Percentiles rank a stretch among this genome's conserved stretches.
Conservation (phyloP, 179 eudicot species). For the Patellifolia procumbens region DNA sequence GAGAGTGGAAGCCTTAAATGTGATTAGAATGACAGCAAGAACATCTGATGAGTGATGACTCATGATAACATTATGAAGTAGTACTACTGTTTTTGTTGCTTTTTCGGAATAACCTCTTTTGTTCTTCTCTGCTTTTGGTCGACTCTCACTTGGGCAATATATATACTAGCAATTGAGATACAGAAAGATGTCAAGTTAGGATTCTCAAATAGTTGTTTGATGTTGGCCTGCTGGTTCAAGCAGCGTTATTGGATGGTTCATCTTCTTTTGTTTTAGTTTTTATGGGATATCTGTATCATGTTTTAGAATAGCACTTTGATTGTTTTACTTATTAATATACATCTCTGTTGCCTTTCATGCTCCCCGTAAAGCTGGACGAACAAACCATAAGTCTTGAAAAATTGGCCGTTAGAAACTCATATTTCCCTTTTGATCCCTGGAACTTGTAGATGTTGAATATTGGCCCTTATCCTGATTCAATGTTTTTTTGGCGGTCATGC, state of each 20-base stretch:
- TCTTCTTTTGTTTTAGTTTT: background rate
- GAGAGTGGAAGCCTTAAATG: background rate
- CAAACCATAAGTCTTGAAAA: too few relatives aligned
- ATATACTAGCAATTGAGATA: background rate
- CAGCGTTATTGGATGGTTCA: background rate
- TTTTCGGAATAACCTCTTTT: background rate
- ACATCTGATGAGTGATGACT: conserved; percentile 4
- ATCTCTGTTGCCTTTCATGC: background rate
- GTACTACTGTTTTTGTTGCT: background rate
- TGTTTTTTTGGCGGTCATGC: too few relatives aligned
- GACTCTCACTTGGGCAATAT: background rate
- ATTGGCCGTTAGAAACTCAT: too few relatives aligned
- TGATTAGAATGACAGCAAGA: background rate
- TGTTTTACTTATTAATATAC: background rate
- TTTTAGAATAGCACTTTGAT: background rate
- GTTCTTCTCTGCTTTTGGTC: background rate
- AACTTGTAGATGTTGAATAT: background rate
- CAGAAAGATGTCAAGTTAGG: background rate
- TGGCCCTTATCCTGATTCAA: background rate
- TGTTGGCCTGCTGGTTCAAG: background rate
- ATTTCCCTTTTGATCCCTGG: too few relatives aligned
- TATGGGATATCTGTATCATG: background rate
- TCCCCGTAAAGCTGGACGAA: background rate
- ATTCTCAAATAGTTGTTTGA: background rate
- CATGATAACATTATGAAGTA: background rate